phyloP scores from a whole-genome alignment of 1,284 basidiomycete species.

The Marasmius sp. region DNA sequence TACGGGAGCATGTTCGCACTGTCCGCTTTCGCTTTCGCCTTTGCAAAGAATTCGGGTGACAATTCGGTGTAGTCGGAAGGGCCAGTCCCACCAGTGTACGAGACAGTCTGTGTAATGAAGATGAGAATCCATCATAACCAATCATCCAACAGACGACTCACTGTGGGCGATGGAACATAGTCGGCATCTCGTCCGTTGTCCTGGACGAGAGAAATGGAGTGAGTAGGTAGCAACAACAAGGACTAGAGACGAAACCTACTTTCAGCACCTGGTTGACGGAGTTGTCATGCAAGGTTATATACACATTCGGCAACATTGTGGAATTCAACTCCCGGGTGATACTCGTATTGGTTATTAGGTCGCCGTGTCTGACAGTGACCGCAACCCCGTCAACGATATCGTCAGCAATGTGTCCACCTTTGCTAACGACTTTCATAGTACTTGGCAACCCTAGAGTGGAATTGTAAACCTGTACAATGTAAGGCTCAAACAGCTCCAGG shows the following conservation, averaged over 20 bases:
- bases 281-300: conserved; percentile 34
- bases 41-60: conserved; percentile 28
- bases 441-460: conserved; percentile 28
- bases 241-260: conserved; percentile 14
- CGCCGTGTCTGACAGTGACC: conserved; percentile 16
- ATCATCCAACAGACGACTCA: conserved; percentile 15
- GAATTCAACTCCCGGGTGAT: conserved; percentile 29
- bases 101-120: conserved; percentile 27
- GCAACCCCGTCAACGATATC: conserved; percentile 8
- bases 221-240: neutral
- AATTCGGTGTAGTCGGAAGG: conserved; percentile 38
- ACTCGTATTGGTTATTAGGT: conserved; percentile 16
- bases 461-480: conserved; percentile 41
- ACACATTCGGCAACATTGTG: conserved; percentile 24
- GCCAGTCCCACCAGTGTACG: conserved; percentile 35
- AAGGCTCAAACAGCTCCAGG: conserved; percentile 41
- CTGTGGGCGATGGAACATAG: conserved; percentile 41
- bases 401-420: conserved; percentile 22
- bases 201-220: conserved; percentile 7
- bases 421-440: conserved; percentile 28
- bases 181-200: conserved; percentile 37
- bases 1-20: conserved; percentile 40
- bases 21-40: conserved; percentile 34
- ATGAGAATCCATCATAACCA: neutral
- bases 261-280: conserved; percentile 40